Conservation (phyloP, 257 asterid species). For the Nicotiana attenuata region DNA sequence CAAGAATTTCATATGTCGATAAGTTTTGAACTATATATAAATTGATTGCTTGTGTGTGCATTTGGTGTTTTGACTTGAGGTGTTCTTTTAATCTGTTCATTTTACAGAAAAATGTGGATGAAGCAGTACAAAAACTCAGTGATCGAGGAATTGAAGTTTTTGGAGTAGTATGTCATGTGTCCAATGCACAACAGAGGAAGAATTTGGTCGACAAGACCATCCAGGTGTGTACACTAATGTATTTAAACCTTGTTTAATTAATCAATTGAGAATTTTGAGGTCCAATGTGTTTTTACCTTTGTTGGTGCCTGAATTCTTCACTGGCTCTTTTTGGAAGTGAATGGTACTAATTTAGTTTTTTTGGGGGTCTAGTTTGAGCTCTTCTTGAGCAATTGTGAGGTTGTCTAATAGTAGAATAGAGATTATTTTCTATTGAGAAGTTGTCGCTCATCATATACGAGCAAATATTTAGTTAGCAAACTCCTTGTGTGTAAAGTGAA, state of each 20-base stretch:
- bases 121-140: conserved; percentile 62
- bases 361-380: no score
- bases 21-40: background rate
- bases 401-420: no score
- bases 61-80: background rate
- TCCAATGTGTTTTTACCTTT: background rate
- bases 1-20: background rate
- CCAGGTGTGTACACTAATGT: conserved; percentile 35
- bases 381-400: no score
- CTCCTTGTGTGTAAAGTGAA: background rate
- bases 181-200: conserved; percentile 72
- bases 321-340: no score
- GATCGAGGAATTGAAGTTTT: conserved; percentile 54
- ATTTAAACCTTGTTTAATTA: background rate
- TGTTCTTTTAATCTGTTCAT: background rate
- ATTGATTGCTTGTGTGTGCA: background rate
- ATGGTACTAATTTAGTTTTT: no score
- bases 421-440: no score
- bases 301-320: background rate
- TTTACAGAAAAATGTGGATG: conserved; percentile 80
- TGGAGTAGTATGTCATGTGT: conserved; percentile 84
- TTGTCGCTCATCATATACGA: no score
- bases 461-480: no score
- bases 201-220: conserved; percentile 60
- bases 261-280: background rate